Base-by-base conservation (phyloP, 352 stramenopile species). In the Pythium inflatum region DNA sequence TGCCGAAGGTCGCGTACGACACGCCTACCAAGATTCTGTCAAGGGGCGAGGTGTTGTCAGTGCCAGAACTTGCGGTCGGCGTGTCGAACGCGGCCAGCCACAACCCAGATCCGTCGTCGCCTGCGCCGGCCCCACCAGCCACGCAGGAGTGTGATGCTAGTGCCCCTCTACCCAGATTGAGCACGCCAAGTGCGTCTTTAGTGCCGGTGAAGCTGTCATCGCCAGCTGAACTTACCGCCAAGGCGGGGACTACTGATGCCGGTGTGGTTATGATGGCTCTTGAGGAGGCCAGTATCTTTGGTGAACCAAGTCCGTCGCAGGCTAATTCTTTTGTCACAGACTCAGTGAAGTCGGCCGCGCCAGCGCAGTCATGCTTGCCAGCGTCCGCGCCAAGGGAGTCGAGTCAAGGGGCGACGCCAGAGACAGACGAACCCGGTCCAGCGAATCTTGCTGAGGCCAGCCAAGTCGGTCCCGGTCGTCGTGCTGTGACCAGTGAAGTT, bases 11-110 rank as follows among this genome's bases (percentile, higher is more conserved):
- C 5, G 31, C 13, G 3, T 65, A 56, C 24, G 27, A 31, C 8
- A 5, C 43, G 24, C 57, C 25, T 20, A 65, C 36, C 14, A 51
- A 50, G 57, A 65, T 65, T 7, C 45, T 65, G 41, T 14, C 55
- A 53, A 62, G 55, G 55, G 36, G 54, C 40, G 55, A 40, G 38
- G 36, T 24, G 25, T 11, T 33, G 18, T 27, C 27, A 40, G 48
- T 56, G 25, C 18, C 31, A 59, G 51, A 22, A 9, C 27, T 20
- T 57, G n/a, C 13, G 36, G 25, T 6, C 18, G n/a, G 46, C 18
- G 25, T 24, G 24, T 54, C 46, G 34, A 33, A 33, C n/a, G 20
- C n/a, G 31, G 4, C 46, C 25, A 33, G 46, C 16, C 34, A 41
- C 34, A 31, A 28, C 4, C 8, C 25, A 8, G 7, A 33, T 14